phyloP scores from a whole-genome alignment of 305 asterid species.

The Stenogyne calaminthoides region DNA sequence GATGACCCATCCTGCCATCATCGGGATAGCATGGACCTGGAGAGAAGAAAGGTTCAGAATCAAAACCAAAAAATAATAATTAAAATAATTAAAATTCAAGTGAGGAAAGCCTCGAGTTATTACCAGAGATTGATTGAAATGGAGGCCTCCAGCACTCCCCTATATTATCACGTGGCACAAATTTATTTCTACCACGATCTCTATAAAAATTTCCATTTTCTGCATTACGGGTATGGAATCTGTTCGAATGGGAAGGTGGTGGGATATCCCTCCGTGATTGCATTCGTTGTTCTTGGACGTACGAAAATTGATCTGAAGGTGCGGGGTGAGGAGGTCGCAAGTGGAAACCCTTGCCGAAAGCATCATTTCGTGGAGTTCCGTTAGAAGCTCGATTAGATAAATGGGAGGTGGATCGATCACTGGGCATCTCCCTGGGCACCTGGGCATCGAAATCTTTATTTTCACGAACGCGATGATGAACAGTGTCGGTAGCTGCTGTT shows the following conservation, averaged over 20 bases:
- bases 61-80: neutral
- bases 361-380: slow-evolving; percentile 46
- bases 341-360: slow-evolving; percentile 60
- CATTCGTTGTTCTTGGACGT: slow-evolving; percentile 64
- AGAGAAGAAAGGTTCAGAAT: slow-evolving; percentile 23
- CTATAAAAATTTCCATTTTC: slow-evolving; percentile 61
- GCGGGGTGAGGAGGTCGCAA: slow-evolving; percentile 87
- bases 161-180: slow-evolving; percentile 49
- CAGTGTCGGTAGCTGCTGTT: slow-evolving; percentile 25
- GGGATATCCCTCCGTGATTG: slow-evolving; percentile 58
- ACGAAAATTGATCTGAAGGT: slow-evolving; percentile 84
- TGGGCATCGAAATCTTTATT: slow-evolving; percentile 44
- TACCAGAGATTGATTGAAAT: slow-evolving; percentile 67
- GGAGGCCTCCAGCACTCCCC: slow-evolving; percentile 84
- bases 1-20: slow-evolving; percentile 52
- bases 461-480: slow-evolving; percentile 40
- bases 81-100: neutral
- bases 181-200: slow-evolving; percentile 58
- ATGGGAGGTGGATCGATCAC: slow-evolving; percentile 43
- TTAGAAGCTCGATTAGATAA: slow-evolving; percentile 45
- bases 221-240: slow-evolving; percentile 54
- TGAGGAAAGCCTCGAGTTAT: slow-evolving; percentile 22
- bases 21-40: slow-evolving; percentile 79
- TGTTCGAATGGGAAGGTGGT: slow-evolving; percentile 58
- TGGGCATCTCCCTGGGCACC: slow-evolving; percentile 46